Conservation (phyloP, 345 rosid genomes). For the Melaleuca quinquenervia region DNA sequence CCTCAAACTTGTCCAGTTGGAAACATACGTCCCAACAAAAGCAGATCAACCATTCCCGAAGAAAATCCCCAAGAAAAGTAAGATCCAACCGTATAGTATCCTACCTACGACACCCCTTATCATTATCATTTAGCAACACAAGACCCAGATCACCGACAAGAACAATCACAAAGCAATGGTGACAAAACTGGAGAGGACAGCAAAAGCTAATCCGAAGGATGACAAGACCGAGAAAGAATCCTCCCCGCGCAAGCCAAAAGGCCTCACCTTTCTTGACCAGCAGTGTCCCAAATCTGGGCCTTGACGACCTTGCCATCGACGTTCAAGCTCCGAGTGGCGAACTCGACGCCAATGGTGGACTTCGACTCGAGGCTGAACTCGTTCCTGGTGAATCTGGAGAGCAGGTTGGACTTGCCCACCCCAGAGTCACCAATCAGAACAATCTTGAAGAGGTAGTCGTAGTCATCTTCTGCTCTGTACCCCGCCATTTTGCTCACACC, state of each 20-base stretch:
- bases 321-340: conserved; percentile 88
- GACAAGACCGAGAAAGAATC: not conserved
- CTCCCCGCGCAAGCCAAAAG: not conserved
- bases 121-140: not conserved
- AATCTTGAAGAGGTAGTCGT: conserved; percentile 86
- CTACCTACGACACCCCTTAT: not conserved
- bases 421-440: conserved; percentile 92
- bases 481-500: conserved; percentile 45
- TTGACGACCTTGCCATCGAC: conserved; percentile 79
- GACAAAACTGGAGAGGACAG: not conserved
- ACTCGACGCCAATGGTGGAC: conserved; percentile 92
- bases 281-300: conserved; percentile 99
- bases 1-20: not conserved
- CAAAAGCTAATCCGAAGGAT: too few species aligned
- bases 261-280: conserved; percentile 81
- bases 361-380: conserved; percentile 93
- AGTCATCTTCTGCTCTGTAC: conserved; percentile 89
- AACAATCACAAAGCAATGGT: not conserved
- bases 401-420: conserved; percentile 88
- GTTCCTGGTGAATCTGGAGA: conserved; percentile 83
- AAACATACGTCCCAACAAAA: not conserved
- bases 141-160: not conserved
- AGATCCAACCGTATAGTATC: not conserved
- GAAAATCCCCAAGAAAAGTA: not conserved
- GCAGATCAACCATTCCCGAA: not conserved